Evolutionary conservation across 2,329 filamentous ascomycete genomes (phyloP), one percentile per base, ranked within the genome.

Genomic region (Colletotrichum tanaceti): DNA sequence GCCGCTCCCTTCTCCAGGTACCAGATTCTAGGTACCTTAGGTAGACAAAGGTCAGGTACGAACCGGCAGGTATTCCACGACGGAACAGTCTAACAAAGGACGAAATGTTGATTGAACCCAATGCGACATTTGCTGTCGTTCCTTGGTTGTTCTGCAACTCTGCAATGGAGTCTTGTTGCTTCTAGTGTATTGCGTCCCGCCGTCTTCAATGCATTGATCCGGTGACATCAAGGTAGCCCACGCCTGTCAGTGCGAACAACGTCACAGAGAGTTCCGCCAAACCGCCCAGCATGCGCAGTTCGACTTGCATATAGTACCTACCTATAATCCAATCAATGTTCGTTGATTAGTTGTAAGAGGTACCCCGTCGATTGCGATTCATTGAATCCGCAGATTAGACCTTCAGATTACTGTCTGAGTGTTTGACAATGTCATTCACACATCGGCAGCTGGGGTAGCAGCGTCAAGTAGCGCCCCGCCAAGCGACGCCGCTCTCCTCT

Each of bases 141-240:
- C 18, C 50, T 57, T 60, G 52, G 49, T 49, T 44, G 39, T 67
- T 32, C 50, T 53, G 46, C 53, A 14, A 67, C 35, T 28, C 43
- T 39, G 22, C 52, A 64, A 63, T 67, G 63, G 53, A 58, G 50
- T 67, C 50, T 67, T 43, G 57, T 60, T 49, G 60, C 58, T 53
- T 59, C 28, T 61, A 49, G 47, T 55, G 53, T 54, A 49, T 54
- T 44, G 39, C 24, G 32, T 55, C 41, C 54, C 60, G 47, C 54
- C 50, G 47, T 28, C 52, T 39, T 13, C n/a, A 38, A 24, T 32
- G 14, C 38, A 35, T 24, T 14, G 55, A 58, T 18, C 24, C 18
- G 10, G 32, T 10, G 32, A 18, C 64, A 18, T 22, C 22, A 20
- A 58, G 46, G 64, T 58, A 53, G 53, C 32, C 54, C 54, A 35